Evolutionary conservation across 129 eudicot species (phyloP).

Genomic region (Solidago caesia): DNA sequence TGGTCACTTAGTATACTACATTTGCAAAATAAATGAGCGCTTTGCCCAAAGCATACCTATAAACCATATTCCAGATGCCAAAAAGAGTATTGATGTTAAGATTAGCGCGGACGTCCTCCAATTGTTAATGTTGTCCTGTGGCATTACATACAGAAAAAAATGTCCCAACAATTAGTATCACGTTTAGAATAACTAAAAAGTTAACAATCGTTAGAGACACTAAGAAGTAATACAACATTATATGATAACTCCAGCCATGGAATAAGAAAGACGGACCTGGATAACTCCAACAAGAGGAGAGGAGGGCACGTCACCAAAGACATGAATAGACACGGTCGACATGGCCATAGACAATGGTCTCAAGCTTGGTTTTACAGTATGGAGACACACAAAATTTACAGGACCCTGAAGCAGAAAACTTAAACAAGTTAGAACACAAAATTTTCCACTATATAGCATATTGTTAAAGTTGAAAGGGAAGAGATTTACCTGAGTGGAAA

Average conservation of each 20-base stretch:
- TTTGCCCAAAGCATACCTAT: not conserved
- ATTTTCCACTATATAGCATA: not conserved
- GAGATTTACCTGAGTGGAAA: constrained; percentile 82
- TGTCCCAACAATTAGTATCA: not conserved
- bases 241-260: not conserved
- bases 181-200: not conserved
- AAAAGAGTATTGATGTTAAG: too few species aligned
- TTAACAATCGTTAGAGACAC: not conserved
- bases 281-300: constrained; percentile 92
- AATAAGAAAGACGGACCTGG: constrained; percentile 50
- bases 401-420: constrained; percentile 68
- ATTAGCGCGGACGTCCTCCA: too few species aligned
- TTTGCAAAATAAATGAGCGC: not conserved
- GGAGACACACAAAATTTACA: constrained; percentile 84
- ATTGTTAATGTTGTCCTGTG: too few species aligned
- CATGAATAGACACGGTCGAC: constrained; percentile 88
- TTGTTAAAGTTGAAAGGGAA: not conserved
- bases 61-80: too few species aligned
- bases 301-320: constrained; percentile 97
- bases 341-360: constrained; percentile 93
- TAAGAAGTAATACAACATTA: not conserved
- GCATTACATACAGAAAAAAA: constrained; percentile 26
- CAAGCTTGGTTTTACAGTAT: constrained; percentile 81
- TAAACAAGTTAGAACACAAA: not conserved
- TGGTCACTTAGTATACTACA: not conserved